A percentile compares a stretch with the other conserved stretches of the same genome.
Conservation (phyloP, 2,329 filamentous ascomycete genomes). For the Atkinsonella hypoxylon region DNA sequence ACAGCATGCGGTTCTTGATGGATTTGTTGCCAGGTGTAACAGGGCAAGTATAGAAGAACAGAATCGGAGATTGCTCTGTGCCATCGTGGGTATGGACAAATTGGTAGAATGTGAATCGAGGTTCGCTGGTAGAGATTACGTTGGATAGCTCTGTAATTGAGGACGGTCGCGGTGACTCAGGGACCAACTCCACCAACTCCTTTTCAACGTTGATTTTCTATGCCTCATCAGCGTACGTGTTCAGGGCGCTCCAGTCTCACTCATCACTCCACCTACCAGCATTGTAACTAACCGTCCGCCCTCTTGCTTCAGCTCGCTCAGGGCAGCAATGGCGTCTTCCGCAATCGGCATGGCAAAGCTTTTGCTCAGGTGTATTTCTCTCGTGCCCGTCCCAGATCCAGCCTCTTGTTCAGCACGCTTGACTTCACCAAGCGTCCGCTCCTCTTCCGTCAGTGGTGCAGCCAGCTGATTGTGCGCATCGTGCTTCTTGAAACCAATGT, state of each 20-base stretch:
- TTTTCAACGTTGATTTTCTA: slow-evolving; percentile 61
- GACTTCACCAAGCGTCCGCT: slow-evolving; percentile 57
- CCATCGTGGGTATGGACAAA: slow-evolving; percentile 47
- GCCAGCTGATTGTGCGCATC: slow-evolving; percentile 52
- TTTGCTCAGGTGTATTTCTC: slow-evolving; percentile 48
- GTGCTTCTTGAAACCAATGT: slow-evolving; percentile 58
- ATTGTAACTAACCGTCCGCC: slow-evolving; percentile 45
- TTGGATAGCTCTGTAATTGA: slow-evolving; percentile 45
- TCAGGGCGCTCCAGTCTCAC: not conserved
- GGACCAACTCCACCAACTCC: slow-evolving; percentile 57
- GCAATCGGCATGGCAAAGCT: slow-evolving; percentile 45
- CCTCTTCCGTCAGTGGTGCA: slow-evolving; percentile 70
- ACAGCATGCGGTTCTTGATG: slow-evolving; percentile 78
- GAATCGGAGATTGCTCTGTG: slow-evolving; percentile 41
- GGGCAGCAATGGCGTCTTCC: slow-evolving; percentile 50
- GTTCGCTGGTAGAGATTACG: slow-evolving; percentile 54
- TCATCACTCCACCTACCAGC: slow-evolving; percentile 38
- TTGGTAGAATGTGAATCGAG: slow-evolving; percentile 68
- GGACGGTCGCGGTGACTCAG: slow-evolving; percentile 36
- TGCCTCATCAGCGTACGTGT: not conserved
- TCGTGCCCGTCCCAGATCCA: slow-evolving; percentile 50
- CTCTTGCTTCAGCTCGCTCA: slow-evolving; percentile 45
- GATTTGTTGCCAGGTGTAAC: slow-evolving; percentile 48
- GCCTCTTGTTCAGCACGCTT: slow-evolving; percentile 66
- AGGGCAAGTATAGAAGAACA: slow-evolving; percentile 79